Evolutionary conservation across 164 flowering plant genomes (phyloP), one percentile per base, ranked within the genome.

Genomic region (Malania oleifera): DNA sequence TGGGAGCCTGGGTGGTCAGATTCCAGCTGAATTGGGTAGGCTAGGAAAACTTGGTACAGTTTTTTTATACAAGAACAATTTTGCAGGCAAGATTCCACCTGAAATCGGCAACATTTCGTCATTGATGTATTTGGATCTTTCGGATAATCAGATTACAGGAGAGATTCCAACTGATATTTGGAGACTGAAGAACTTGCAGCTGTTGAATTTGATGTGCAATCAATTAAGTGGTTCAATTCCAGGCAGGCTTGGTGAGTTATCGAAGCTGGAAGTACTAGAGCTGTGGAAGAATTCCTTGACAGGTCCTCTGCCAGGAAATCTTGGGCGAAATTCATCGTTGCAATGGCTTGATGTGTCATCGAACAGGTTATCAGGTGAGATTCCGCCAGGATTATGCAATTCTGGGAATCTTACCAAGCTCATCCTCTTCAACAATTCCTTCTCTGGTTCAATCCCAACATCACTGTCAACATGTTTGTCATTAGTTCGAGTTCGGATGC

Each of bases 11-110:
- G 54, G 63, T 13, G 90, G 93, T 35, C 49, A 62, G 13, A 74
- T 86, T 24, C 93, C 93, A 2, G 56, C 79, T 0, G 80, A 82
- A 61, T 49, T 86, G 54, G 83, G 87, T 2, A 75, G 71, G 22
- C 72, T 86, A 3, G 63, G 57, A 25, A 71, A 69, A 52, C 26
- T 86, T 48, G 89, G 84, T 59, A 82, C 90, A 14, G 72, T 86
- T 1, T 84, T 75, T 68, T 50, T 86, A 59, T 83, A 80, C 51
- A 70, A 67, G 0, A 86, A 86, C 70, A 78, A 67, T 55, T 77
- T 86, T 18, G 55, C 23, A 19, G 90, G 87, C 45, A 60, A 72
- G 1, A 70, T 86, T 59, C 84, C 93, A 22, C 61, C 77, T 1
- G 49, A 79, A 11, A 61, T 86, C 0, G 83, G 90, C 37, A 76